Evolutionary conservation across 2,329 filamentous ascomycete species (phyloP), one percentile per base, ranked within the genome.

Genomic region (Colletotrichum sp.): DNA sequence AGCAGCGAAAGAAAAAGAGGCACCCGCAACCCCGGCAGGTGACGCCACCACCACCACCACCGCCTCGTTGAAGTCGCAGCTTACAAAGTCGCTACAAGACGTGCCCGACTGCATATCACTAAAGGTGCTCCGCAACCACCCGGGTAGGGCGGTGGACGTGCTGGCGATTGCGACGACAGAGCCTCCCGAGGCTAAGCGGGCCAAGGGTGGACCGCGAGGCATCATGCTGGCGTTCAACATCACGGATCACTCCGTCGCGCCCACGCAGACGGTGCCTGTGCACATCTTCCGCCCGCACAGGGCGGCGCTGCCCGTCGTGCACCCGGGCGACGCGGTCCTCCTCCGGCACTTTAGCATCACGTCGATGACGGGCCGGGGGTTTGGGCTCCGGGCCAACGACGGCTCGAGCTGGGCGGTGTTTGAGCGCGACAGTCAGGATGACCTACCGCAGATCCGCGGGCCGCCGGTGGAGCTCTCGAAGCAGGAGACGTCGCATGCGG

Each of bases 371-470:
- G 86, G 86, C 62, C 89, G 89, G 68, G 91, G 89, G 3, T 92
- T 90, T 77, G 91, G 90, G 1, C 83, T 93, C 66, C 84, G 87
- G 64, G 88, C 87, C n/a, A 87, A 85, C n/a, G 89, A 90, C 60
- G 85, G 84, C 39, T 92, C 90, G 18, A 89, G 90, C 70, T 93
- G 92, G 90, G 92, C 90, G 3, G 90, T 93, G 5, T 93, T 91
- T 77, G 90, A 92, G 78, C 83, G 84, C 52, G 82, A 84, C 39
- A 79, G 79, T 36, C 83, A 83, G 5, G 82, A 84, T 62, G 80
- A 81, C 68, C 82, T 88, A 59, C 84, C 89, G 57, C 89, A 93
- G 83, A 89, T 93, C 68, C 89, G 88, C 76, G 92, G 91, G 1
- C 90, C 91, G 69, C 91, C 91, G 1, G 87, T 93, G 24, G 92